A percentile compares a stretch with the other conserved stretches of the same genome.
Conservation (phyloP, 805 yeast species). For the Cyberlindnera lachancei region DNA sequence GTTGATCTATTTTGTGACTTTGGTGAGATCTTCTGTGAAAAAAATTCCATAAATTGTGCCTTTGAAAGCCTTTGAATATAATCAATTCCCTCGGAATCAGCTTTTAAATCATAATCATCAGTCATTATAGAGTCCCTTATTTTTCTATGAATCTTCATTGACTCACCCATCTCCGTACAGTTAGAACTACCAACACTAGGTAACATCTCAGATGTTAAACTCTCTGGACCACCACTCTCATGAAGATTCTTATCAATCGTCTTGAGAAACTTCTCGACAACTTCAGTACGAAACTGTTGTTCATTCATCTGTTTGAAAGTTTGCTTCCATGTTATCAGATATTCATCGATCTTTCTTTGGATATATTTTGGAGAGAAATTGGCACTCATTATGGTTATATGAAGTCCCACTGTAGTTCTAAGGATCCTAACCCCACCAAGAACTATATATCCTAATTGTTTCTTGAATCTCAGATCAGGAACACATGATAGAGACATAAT, state of each 20-base stretch:
- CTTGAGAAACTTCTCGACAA: slow-evolving; percentile 32
- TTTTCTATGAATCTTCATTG: slow-evolving; percentile 37
- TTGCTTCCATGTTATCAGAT: slow-evolving; percentile 34
- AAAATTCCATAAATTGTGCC: slow-evolving; percentile 29
- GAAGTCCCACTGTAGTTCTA: slow-evolving; percentile 49
- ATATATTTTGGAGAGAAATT: slow-evolving; percentile 33
- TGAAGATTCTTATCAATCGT: slow-evolving; percentile 10
- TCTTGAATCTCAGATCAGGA: slow-evolving; percentile 43
- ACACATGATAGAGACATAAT: slow-evolving; percentile 36
- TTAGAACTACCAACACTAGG: slow-evolving; percentile 31
- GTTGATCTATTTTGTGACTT: slow-evolving; percentile 28
- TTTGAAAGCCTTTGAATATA: slow-evolving; percentile 30
- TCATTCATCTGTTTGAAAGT: slow-evolving; percentile 26
- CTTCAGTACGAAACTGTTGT: slow-evolving; percentile 26
- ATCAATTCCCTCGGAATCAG: slow-evolving; percentile 19
- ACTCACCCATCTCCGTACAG: slow-evolving; percentile 12
- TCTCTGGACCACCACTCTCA: slow-evolving; percentile 26
- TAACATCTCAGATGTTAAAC: slow-evolving; percentile 26
- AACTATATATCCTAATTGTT: slow-evolving; percentile 57
- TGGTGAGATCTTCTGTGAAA: slow-evolving; percentile 28
- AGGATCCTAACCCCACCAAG: slow-evolving; percentile 48
- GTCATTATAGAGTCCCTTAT: slow-evolving; percentile 14
- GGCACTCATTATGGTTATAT: slow-evolving; percentile 49
- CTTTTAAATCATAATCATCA: slow-evolving; percentile 16
- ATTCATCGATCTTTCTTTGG: slow-evolving; percentile 40